Percentiles rank a stretch among this genome's conserved stretches.
These are phyloP conservation scores for Monosporascus sp. DNA, from an alignment of 2,329 filamentous ascomycete genomes.

Conservation along the genomic window DNA sequence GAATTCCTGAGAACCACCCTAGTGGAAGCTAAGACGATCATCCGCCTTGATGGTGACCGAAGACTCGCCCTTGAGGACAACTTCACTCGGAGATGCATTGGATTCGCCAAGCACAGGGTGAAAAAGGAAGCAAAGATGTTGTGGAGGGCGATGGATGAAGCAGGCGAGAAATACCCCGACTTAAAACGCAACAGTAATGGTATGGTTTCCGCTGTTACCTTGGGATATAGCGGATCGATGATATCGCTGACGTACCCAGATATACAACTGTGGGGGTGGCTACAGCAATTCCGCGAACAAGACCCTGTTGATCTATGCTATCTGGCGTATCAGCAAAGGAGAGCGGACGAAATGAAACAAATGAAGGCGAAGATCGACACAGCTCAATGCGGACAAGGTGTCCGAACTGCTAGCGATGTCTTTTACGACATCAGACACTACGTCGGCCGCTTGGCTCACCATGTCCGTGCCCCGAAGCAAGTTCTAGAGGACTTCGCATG, in stretches of 20 bases:
- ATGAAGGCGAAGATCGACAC: conserved; percentile 6
- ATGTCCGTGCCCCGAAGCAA: conserved; percentile 31
- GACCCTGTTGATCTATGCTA: neutral
- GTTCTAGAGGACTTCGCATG: conserved; percentile 29
- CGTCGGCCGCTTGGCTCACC: conserved; percentile 39
- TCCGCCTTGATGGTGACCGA: neutral
- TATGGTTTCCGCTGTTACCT: conserved; percentile 1
- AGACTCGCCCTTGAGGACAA: neutral
- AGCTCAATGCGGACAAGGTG: neutral
- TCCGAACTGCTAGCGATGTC: neutral
- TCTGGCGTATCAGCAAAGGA: neutral
- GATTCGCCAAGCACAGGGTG: conserved; percentile 8
- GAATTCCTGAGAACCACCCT: conserved; percentile 27
- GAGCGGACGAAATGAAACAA: neutral
- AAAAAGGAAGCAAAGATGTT: conserved; percentile 8
- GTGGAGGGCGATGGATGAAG: neutral
- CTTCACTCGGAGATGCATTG: conserved; percentile 17
- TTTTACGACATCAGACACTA: conserved; percentile 32
- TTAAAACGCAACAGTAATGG: neutral
- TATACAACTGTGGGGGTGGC: neutral
- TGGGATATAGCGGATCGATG: neutral
- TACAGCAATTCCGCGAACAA: neutral
- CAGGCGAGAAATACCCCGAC: neutral
- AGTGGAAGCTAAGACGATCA: conserved; percentile 1
- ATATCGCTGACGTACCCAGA: neutral